These are phyloP conservation scores for Heliamphora exappendiculata DNA, from an alignment of 148 eudicot genomes.

Conservation along the genomic window DNA sequence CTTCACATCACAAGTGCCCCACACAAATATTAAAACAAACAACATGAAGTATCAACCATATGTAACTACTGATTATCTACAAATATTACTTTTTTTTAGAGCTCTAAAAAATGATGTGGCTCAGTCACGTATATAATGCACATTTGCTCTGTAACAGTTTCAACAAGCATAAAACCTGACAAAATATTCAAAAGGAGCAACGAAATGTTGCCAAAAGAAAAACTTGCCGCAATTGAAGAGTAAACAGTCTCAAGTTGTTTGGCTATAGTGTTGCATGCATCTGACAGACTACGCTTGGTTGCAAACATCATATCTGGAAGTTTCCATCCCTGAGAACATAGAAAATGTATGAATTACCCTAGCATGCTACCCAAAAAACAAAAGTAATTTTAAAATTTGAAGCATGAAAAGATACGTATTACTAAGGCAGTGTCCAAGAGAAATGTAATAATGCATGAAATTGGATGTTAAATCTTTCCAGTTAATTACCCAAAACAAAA, in stretches of 20 bases:
- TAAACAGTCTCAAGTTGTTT: conserved; percentile 69
- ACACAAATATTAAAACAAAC: not conserved
- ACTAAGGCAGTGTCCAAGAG: not conserved
- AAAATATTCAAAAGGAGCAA: not conserved
- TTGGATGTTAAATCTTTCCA: not conserved
- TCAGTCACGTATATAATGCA: not conserved
- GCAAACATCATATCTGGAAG: conserved; percentile 84
- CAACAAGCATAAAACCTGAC: not conserved
- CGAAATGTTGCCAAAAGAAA: not conserved
- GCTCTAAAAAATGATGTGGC: not conserved
- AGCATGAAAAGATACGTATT: not conserved
- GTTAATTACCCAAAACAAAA: too few relatives aligned
- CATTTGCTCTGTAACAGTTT: not conserved
- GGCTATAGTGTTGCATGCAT: conserved; percentile 59
- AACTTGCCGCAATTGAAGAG: conserved; percentile 54
- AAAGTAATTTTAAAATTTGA: not conserved
- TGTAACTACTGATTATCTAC: not conserved
- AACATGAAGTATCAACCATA: not conserved
- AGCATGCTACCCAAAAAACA: not conserved
- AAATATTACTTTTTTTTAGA: not conserved
- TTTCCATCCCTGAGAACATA: conserved; percentile 76
- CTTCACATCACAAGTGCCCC: not conserved
- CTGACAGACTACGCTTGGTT: conserved; percentile 67
- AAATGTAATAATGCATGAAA: not conserved
- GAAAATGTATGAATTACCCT: not conserved